phyloP scores from a whole-genome alignment of 768 basidiomycete genomes.

The Leucocoprinus birnbaumii region DNA sequence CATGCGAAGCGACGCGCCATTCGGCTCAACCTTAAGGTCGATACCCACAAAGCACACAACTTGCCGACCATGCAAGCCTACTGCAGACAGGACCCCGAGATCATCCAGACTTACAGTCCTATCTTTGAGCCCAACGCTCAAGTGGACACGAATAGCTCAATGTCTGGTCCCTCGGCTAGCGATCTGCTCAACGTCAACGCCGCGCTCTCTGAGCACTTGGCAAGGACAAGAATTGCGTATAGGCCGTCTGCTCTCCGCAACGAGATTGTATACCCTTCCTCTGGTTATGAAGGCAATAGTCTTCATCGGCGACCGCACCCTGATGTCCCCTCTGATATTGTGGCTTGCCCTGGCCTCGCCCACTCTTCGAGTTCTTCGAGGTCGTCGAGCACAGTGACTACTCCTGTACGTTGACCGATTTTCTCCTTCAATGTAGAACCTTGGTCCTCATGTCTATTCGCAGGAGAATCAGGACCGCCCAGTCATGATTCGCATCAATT shows the following conservation, averaged over 20 bases:
- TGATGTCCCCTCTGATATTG: slow-evolving; percentile 2
- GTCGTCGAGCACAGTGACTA: background rate
- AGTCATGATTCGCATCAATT: slow-evolving; percentile 30
- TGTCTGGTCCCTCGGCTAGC: background rate
- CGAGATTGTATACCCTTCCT: background rate
- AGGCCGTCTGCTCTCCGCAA: background rate
- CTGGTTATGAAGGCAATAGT: background rate
- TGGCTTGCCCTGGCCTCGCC: background rate
- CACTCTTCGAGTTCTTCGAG: background rate
- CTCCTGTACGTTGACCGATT: slow-evolving; percentile 13
- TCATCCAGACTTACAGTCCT: slow-evolving; percentile 5
- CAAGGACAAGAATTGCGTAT: background rate
- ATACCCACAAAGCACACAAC: slow-evolving; percentile 36
- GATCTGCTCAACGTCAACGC: slow-evolving; percentile 3
- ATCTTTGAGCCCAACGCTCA: background rate
- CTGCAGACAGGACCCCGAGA: background rate
- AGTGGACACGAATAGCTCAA: background rate
- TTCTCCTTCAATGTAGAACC: slow-evolving; percentile 1
- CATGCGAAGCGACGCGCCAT: slow-evolving; percentile 49
- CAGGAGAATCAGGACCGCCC: slow-evolving; percentile 15
- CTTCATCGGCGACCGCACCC: background rate
- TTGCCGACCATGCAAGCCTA: slow-evolving; percentile 30
- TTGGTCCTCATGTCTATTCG: background rate
- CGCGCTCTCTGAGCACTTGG: background rate
- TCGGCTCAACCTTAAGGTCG: slow-evolving; percentile 40